A percentile compares a stretch with the other conserved stretches of the same genome.
Evolutionary conservation across 2,329 filamentous ascomycete genomes (phyloP).

Genomic region (Clarireedia homoeocarpa): DNA sequence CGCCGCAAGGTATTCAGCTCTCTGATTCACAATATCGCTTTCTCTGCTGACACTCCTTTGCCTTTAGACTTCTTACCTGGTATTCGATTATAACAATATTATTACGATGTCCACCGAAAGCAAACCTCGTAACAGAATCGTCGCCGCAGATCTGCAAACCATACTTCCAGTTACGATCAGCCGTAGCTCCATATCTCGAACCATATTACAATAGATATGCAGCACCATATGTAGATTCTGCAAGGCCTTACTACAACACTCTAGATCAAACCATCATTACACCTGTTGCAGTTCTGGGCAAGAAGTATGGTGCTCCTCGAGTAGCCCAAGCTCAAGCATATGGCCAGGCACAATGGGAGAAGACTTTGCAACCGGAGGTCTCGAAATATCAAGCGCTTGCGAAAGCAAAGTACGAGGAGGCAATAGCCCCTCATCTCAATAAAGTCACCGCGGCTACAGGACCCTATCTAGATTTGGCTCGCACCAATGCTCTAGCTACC

Average conservation of each 20-base stretch:
- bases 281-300: slow-evolving; percentile 59
- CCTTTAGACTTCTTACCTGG: slow-evolving; percentile 68
- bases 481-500: slow-evolving; percentile 54
- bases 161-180: slow-evolving; percentile 60
- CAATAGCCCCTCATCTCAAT: slow-evolving; percentile 66
- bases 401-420: slow-evolving; percentile 59
- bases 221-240: slow-evolving; percentile 70
- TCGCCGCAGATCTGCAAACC: slow-evolving; percentile 77
- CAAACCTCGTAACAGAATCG: slow-evolving; percentile 57
- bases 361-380: slow-evolving; percentile 67
- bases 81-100: slow-evolving; percentile 74
- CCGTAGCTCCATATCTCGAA: slow-evolving; percentile 63
- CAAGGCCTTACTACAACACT: slow-evolving; percentile 65
- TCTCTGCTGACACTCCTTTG: not conserved
- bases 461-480: slow-evolving; percentile 67
- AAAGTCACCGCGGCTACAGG: slow-evolving; percentile 47
- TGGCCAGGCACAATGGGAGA: slow-evolving; percentile 67
- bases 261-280: slow-evolving; percentile 57
- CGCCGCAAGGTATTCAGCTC: slow-evolving; percentile 43
- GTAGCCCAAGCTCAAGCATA: slow-evolving; percentile 60
- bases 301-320: slow-evolving; percentile 68
- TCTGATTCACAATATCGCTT: not conserved
- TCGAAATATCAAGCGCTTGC: slow-evolving; percentile 53
- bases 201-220: slow-evolving; percentile 85
- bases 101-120: slow-evolving; percentile 70